These are phyloP conservation scores for Collybia sp. DNA, from an alignment of 768 basidiomycete genomes.

Conservation along the genomic window DNA sequence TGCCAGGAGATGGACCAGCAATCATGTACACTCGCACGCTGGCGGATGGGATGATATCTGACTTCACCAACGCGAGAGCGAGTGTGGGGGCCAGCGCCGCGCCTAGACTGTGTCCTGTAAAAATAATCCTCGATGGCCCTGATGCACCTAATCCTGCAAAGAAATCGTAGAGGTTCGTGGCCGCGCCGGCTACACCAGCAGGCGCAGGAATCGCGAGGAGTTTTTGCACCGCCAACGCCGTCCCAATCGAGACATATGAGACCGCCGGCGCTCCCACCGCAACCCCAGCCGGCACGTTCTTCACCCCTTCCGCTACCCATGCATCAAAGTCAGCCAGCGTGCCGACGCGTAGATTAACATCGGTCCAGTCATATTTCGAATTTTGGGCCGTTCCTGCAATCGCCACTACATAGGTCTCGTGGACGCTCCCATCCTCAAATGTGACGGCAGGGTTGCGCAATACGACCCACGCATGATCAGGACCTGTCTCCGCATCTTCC, in stretches of 20 bases:
- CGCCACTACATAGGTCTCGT: conserved; percentile 4
- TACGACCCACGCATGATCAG: conserved; percentile 1
- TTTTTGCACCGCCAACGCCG: conserved; percentile 1
- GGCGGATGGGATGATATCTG: background rate
- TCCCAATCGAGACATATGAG: background rate
- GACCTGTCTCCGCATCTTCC: background rate
- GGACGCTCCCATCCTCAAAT: background rate
- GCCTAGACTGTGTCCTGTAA: conserved; percentile 5
- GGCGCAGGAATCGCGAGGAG: background rate
- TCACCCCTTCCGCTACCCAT: background rate
- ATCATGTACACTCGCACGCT: background rate
- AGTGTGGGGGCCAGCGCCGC: background rate
- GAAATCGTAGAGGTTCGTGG: background rate
- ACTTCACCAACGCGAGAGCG: background rate
- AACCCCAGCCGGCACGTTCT: background rate
- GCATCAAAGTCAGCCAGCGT: background rate
- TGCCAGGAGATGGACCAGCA: background rate
- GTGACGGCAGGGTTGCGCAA: background rate
- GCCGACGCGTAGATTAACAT: background rate
- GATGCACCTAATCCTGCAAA: background rate
- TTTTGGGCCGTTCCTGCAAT: background rate
- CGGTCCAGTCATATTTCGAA: background rate
- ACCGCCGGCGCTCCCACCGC: background rate
- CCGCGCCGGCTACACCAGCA: background rate
- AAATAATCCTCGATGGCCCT: background rate